phyloP scores from a whole-genome alignment of 768 basidiomycete species.

The Hygrophorus russula region DNA sequence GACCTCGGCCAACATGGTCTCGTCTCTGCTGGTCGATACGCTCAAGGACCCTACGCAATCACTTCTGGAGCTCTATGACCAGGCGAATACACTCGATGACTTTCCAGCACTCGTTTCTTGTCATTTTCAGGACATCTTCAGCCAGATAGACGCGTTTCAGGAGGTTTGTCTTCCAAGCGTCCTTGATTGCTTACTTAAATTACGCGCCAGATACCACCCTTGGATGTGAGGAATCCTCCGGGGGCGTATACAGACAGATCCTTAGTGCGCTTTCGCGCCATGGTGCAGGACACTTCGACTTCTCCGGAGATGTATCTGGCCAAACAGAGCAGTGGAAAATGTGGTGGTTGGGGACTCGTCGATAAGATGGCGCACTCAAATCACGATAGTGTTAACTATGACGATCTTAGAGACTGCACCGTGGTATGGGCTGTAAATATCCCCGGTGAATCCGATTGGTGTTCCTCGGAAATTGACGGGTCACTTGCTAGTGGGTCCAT shows the following conservation, averaged over 20 bases:
- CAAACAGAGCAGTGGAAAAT: constrained; percentile 24
- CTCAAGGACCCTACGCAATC: constrained; percentile 36
- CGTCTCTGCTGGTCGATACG: constrained; percentile 35
- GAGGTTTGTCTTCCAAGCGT: constrained; percentile 19
- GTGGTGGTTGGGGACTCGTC: constrained; percentile 70
- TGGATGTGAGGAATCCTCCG: constrained; percentile 38
- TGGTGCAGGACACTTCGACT: constrained; percentile 75
- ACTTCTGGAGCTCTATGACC: constrained; percentile 37
- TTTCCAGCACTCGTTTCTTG: constrained; percentile 32
- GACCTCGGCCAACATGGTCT: constrained; percentile 31
- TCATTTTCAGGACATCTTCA: constrained; percentile 37
- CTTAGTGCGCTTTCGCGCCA: constrained; percentile 62
- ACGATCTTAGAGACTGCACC: constrained; percentile 47
- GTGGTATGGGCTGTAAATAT: constrained; percentile 67
- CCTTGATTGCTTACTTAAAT: not conserved
- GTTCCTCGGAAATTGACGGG: constrained; percentile 14
- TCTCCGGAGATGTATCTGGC: constrained; percentile 67
- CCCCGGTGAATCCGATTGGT: constrained; percentile 60
- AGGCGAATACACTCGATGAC: constrained; percentile 15
- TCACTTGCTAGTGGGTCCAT: not conserved
- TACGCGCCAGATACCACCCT: constrained; percentile 41
- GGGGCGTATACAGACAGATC: constrained; percentile 36
- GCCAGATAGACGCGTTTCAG: constrained; percentile 25
- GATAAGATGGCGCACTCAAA: constrained; percentile 18
- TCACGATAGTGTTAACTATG: constrained; percentile 28